Evolutionary conservation across 371 early-diverging fungal genomes (phyloP).

Genomic region (Lichtheimia corymbifera): DNA sequence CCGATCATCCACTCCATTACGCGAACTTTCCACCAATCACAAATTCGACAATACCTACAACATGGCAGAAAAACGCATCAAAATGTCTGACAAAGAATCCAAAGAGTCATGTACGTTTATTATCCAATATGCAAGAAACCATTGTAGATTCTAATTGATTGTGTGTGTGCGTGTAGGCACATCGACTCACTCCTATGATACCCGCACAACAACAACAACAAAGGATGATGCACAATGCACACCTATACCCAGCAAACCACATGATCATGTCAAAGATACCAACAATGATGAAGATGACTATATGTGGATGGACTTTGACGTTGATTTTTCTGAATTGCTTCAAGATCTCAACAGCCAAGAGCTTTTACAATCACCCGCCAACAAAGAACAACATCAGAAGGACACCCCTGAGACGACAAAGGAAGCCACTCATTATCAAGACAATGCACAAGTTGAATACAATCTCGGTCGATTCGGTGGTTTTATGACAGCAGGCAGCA

Average conservation of each 20-base stretch:
- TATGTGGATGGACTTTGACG: conserved; percentile 18
- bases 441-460: conserved; percentile 23
- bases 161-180: background rate
- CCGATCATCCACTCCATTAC: no score
- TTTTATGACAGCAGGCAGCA: conserved; percentile 21
- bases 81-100: no score
- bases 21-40: no score
- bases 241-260: background rate
- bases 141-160: background rate
- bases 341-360: conserved; percentile 1
- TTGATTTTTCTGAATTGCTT: conserved; percentile 9
- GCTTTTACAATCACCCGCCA: background rate
- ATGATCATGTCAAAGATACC: background rate
- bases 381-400: background rate
- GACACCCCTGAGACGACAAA: no score
- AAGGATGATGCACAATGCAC: background rate
- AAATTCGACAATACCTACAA: no score
- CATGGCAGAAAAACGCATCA: no score
- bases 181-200: background rate
- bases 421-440: background rate
- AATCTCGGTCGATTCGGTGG: conserved; percentile 12
- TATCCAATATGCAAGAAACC: no score
- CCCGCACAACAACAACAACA: no score
- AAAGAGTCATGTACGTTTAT: no score
- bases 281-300: conserved; percentile 11